These are phyloP conservation scores for Hypoxylon sp. DNA, from an alignment of 2,329 filamentous ascomycete genomes.

Conservation along the genomic window DNA sequence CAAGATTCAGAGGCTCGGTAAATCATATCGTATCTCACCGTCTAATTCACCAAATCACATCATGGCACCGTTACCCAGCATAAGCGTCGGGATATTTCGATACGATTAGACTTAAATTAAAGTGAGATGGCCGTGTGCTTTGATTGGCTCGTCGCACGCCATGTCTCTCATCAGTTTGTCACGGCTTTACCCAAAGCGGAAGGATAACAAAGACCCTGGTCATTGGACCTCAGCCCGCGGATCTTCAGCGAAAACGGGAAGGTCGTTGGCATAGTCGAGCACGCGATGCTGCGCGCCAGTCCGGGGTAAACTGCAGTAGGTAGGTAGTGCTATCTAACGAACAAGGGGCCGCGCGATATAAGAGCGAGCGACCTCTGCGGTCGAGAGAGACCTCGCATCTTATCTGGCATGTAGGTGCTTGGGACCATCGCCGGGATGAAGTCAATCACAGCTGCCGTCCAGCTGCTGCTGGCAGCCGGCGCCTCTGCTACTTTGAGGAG, in stretches of 20 bases:
- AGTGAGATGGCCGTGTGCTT: neutral
- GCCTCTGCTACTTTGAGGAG: slow-evolving; percentile 49
- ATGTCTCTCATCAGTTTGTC: slow-evolving; percentile 6
- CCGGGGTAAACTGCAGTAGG: slow-evolving; percentile 30
- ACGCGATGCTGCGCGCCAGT: slow-evolving; percentile 30
- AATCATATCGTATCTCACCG: neutral
- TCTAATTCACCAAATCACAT: neutral
- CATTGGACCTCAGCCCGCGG: slow-evolving; percentile 10
- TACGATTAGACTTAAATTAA: slow-evolving; percentile 9
- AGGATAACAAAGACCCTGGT: slow-evolving; percentile 28
- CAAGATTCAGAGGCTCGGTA: neutral
- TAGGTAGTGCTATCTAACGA: slow-evolving; percentile 27
- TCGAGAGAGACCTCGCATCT: slow-evolving; percentile 2
- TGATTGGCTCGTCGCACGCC: slow-evolving; percentile 1
- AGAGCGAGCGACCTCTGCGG: slow-evolving; percentile 13
- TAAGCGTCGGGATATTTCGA: neutral
- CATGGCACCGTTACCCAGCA: neutral
- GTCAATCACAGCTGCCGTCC: slow-evolving; percentile 41
- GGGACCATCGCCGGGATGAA: slow-evolving; percentile 49
- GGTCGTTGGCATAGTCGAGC: slow-evolving; percentile 35
- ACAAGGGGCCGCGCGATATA: slow-evolving; percentile 22
- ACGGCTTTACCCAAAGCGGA: slow-evolving; percentile 35
- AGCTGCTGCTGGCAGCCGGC: slow-evolving; percentile 51
- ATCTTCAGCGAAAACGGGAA: slow-evolving; percentile 36
- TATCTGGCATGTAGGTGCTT: slow-evolving; percentile 16